These are phyloP conservation scores for Ogataea zsoltii DNA, from an alignment of 805 yeast species.

Conservation along the genomic window DNA sequence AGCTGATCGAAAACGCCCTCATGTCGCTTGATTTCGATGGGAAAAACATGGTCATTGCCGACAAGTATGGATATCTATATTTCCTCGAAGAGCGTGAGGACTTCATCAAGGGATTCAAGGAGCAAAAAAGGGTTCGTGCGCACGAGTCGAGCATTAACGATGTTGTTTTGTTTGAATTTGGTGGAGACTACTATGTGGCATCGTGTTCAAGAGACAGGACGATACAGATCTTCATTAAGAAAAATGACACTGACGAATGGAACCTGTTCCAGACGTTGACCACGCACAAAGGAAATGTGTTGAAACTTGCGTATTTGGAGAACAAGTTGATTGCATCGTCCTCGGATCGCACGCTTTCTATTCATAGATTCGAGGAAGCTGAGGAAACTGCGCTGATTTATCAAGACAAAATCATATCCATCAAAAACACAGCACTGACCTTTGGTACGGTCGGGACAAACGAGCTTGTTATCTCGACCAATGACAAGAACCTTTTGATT, in stretches of 20 bases:
- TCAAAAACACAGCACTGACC: conserved; percentile 52
- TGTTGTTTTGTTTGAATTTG: conserved; percentile 37
- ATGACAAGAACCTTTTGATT: conserved; percentile 48
- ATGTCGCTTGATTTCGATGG: conserved; percentile 40
- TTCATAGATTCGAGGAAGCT: conserved; percentile 42
- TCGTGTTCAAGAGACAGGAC: conserved; percentile 63
- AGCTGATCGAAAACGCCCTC: conserved; percentile 41
- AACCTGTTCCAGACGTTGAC: conserved; percentile 59
- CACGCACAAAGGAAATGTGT: conserved; percentile 54
- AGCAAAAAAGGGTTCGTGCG: conserved; percentile 38
- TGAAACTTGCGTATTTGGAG: conserved; percentile 37
- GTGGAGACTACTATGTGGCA: conserved; percentile 34
- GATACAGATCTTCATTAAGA: conserved; percentile 51
- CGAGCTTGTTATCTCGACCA: conserved; percentile 51
- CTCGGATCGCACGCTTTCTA: conserved; percentile 58
- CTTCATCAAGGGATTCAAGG: conserved; percentile 23
- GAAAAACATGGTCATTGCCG: conserved; percentile 43
- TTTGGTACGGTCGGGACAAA: conserved; percentile 33
- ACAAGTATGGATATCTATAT: conserved; percentile 46
- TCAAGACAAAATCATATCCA: conserved; percentile 49
- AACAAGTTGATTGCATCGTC: conserved; percentile 52
- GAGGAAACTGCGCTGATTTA: conserved; percentile 22
- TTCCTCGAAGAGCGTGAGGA: conserved; percentile 28
- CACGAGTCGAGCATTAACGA: conserved; percentile 56
- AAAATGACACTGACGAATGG: conserved; percentile 38